Evolutionary conservation across 2,329 filamentous ascomycete genomes (phyloP).

Genomic region (Colletotrichum graminicola): DNA sequence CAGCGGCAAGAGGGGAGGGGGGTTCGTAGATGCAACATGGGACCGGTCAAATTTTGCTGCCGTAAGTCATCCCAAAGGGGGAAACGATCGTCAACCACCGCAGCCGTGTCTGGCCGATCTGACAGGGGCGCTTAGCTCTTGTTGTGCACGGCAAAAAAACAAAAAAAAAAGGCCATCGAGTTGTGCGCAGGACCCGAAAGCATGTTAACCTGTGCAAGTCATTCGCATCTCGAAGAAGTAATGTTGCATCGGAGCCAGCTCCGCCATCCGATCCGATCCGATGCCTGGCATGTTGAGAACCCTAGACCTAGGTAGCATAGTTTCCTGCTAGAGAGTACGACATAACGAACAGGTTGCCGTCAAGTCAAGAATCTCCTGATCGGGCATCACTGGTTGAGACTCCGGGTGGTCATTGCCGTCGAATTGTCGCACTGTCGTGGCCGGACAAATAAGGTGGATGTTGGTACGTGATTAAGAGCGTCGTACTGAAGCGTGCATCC

Average conservation of each 20-base stretch:
- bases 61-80: background rate
- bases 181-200: background rate
- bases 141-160: background rate
- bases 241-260: constrained; percentile 16
- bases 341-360: background rate
- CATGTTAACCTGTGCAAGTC: background rate
- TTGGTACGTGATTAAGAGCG: background rate
- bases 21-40: background rate
- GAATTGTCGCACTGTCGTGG: background rate
- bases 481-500: background rate
- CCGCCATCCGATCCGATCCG: background rate
- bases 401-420: background rate
- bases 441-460: background rate
- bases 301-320: background rate
- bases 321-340: too few relatives aligned
- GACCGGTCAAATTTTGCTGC: constrained; percentile 3
- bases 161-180: background rate
- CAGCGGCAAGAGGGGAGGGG: background rate
- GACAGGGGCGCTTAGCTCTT: background rate
- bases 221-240: background rate
- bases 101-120: background rate
- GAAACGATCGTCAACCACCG: constrained; percentile 20
- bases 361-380: background rate
- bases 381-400: background rate
- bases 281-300: background rate